These are phyloP conservation scores for Schizophyllum amplum DNA, from an alignment of 1,284 basidiomycete genomes.

Conservation along the genomic window DNA sequence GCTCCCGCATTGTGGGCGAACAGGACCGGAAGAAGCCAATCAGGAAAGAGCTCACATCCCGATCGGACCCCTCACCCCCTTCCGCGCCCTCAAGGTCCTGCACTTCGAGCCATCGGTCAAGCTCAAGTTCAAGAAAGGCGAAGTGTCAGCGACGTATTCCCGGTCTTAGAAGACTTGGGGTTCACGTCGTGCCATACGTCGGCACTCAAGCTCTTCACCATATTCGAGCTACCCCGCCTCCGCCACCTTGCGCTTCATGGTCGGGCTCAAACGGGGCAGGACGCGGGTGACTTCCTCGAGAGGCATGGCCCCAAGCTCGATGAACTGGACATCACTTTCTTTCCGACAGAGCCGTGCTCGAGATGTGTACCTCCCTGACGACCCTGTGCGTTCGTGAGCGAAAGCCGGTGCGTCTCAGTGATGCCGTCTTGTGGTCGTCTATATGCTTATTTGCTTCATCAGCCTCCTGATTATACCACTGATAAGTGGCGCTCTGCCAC, in stretches of 20 bases:
- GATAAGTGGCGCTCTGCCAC: background rate
- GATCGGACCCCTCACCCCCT: background rate
- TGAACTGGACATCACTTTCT: background rate
- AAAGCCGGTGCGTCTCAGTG: background rate
- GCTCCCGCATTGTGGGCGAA: background rate
- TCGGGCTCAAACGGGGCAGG: background rate
- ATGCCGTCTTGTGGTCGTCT: background rate
- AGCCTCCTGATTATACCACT: background rate
- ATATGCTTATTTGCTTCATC: background rate
- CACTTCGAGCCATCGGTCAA: background rate
- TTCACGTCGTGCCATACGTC: background rate
- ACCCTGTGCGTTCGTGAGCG: background rate
- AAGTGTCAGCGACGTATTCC: background rate
- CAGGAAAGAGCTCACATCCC: background rate
- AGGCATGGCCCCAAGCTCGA: background rate
- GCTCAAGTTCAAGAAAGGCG: background rate
- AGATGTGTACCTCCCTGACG: background rate
- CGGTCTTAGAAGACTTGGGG: background rate
- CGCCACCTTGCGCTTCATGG: background rate
- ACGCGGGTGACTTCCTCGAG: background rate
- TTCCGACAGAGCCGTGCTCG: background rate
- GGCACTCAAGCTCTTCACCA: background rate
- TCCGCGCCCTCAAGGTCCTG: background rate
- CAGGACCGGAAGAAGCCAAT: background rate
- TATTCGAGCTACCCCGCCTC: background rate